These are phyloP conservation scores for Fusarium mexicanum DNA, from an alignment of 2,329 filamentous ascomycete species.

Conservation along the genomic window DNA sequence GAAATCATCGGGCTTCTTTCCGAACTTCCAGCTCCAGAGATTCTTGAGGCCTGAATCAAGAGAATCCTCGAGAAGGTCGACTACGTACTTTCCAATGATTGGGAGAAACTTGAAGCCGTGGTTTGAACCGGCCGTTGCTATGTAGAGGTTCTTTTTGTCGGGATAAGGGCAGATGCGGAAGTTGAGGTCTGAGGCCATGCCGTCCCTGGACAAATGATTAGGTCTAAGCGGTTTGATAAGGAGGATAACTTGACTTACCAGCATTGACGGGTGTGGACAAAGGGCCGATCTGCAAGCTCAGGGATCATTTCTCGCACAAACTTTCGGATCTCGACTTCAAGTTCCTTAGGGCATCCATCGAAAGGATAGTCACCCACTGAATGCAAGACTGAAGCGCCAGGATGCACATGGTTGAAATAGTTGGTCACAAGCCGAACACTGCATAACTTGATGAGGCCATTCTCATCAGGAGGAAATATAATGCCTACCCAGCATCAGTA, in stretches of 20 bases:
- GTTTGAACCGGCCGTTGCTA: conserved; percentile 63
- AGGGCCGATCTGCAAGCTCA: conserved; percentile 55
- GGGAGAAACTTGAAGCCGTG: conserved; percentile 65
- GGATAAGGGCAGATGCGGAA: conserved; percentile 39
- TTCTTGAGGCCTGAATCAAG: conserved; percentile 52
- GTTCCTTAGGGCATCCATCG: conserved; percentile 57
- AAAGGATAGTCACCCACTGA: conserved; percentile 36
- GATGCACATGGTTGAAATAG: conserved; percentile 49
- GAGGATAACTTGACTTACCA: too few species aligned
- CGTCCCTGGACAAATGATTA: conserved; percentile 39
- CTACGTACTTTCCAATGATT: conserved; percentile 61
- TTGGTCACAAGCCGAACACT: conserved; percentile 63
- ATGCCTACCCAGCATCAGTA: conserved; percentile 50
- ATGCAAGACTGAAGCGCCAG: conserved; percentile 29
- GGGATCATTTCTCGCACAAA: conserved; percentile 54
- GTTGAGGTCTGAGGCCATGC: conserved; percentile 45
- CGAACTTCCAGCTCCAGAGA: conserved; percentile 50
- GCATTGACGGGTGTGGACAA: conserved; percentile 52
- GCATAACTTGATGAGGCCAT: conserved; percentile 62
- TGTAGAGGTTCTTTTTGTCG: conserved; percentile 50
- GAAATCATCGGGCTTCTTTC: conserved; percentile 28
- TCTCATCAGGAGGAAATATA: conserved; percentile 64
- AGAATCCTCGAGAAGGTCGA: conserved; percentile 38
- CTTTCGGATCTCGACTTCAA: conserved; percentile 60
- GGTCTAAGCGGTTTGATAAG: not conserved